Evolutionary conservation across 1,139 yeast genomes (phyloP).

Genomic region (Blastobotrys apis): DNA sequence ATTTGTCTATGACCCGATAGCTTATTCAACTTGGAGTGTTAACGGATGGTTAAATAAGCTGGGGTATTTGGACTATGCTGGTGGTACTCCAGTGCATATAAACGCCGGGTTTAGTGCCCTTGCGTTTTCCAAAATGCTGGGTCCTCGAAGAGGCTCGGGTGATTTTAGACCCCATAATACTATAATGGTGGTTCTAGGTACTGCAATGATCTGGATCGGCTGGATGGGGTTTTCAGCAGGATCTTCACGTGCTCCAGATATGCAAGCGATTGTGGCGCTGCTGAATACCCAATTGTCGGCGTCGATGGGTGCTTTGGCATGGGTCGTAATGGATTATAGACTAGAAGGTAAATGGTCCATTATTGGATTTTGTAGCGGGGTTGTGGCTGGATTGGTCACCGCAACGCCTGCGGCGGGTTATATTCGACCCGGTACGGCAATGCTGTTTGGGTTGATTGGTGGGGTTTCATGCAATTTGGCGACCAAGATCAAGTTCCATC

Average conservation of each 20-base stretch:
- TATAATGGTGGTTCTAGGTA: slow-evolving; percentile 76
- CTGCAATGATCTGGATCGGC: slow-evolving; percentile 93
- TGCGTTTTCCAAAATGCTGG: slow-evolving; percentile 85
- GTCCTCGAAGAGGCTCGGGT: slow-evolving; percentile 73
- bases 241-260: slow-evolving; percentile 38
- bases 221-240: slow-evolving; percentile 99
- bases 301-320: slow-evolving; percentile 82
- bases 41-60: slow-evolving; percentile 80
- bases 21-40: slow-evolving; percentile 96
- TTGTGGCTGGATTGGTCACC: slow-evolving; percentile 90
- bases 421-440: slow-evolving; percentile 85
- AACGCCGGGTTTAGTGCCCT: slow-evolving; percentile 92
- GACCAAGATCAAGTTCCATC: slow-evolving; percentile 65
- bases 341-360: slow-evolving; percentile 92
- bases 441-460: slow-evolving; percentile 76
- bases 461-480: slow-evolving; percentile 81
- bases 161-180: slow-evolving; percentile 73
- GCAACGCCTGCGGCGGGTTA: slow-evolving; percentile 97
- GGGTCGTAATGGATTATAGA: slow-evolving; percentile 91
- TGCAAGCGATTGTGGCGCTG: slow-evolving; percentile 13
- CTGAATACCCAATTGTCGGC: slow-evolving; percentile 90
- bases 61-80: slow-evolving; percentile 93
- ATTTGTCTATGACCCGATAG: slow-evolving; percentile 92
- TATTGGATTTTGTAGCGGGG: slow-evolving; percentile 90
- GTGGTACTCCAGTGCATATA: slow-evolving; percentile 98